Base-by-base conservation (phyloP, 306 rosid genomes). In the Echinosophora koreensis region DNA sequence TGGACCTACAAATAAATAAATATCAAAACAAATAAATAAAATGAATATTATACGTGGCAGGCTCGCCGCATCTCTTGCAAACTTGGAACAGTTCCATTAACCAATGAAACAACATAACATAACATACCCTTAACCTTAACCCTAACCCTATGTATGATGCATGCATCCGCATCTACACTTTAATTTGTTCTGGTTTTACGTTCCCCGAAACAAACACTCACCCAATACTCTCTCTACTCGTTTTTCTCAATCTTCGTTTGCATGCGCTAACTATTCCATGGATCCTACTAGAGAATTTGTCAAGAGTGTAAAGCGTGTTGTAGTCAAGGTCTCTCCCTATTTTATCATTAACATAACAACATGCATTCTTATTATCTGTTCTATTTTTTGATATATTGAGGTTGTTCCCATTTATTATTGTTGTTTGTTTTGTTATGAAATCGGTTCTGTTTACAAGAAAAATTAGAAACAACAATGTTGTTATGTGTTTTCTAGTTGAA, bases 211-310 rank as follows among this genome's bases (percentile, higher is more conserved):
- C 14, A 49, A 13, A 30, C 27, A n/a, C 50, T 15, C 49, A 2
- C 56, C 47, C 62, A 13, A 38, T 59, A 9, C 35, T 46, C 60
- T 22, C 22, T 22, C 22, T 22, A 22, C 22, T 22, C 22, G 22
- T 22, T 22, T n/a, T n/a, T n/a, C n/a, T n/a, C n/a, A n/a, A n/a
- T n/a, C 46, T 59, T 47, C 66, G 18, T 30, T 56, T 18, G 3
- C 58, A 28, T 46, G 28, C 32, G 37, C 59, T 22, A 22, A 0
- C 22, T 22, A 0, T 22, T 18, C 75, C 77, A 81, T 79, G 82
- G 85, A 88, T 88, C 88, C 83, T 10, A 76, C 84, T 49, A 82
- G 89, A 67, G 81, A 74, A 46, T 88, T 86, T 32, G 80, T 83
- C 18, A 88, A 11, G 65, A 50, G 37, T 47, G 80, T 81, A n/a